phyloP scores from a whole-genome alignment of 352 stramenopile species.

The Globisporangium emineosum region DNA sequence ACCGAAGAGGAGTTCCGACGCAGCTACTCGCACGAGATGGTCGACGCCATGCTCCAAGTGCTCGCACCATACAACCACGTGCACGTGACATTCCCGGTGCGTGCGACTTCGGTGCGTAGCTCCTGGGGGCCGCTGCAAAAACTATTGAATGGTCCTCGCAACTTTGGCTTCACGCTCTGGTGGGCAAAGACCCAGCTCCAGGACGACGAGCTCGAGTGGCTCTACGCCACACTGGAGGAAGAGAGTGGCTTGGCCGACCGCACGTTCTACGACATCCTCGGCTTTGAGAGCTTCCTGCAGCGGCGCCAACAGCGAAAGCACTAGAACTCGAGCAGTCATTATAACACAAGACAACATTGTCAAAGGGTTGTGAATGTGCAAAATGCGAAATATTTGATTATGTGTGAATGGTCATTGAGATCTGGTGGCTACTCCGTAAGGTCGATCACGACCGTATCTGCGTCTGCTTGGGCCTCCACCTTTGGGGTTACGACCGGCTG shows the following conservation, averaged over 20 bases:
- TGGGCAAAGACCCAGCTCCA: constrained; percentile 56
- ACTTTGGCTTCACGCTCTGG: constrained; percentile 69
- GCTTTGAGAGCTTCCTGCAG: constrained; percentile 52
- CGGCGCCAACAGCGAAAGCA: constrained; percentile 18
- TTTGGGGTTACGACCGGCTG: neutral
- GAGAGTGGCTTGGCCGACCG: constrained; percentile 27
- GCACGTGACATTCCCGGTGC: constrained; percentile 61
- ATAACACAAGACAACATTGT: neutral
- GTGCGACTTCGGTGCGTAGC: constrained; percentile 50
- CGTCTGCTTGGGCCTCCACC: neutral
- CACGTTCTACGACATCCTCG: constrained; percentile 75
- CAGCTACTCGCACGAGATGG: constrained; percentile 50
- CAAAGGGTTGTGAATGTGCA: neutral
- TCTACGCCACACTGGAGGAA: constrained; percentile 52
- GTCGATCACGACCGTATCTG: neutral
- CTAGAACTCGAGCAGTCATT: neutral
- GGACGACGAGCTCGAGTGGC: constrained; percentile 54
- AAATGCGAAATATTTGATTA: constrained; percentile 10
- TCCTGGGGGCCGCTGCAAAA: constrained; percentile 49
- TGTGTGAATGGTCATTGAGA: neutral
- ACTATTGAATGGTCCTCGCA: constrained; percentile 29
- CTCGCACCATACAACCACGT: constrained; percentile 45
- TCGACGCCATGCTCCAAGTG: constrained; percentile 49
- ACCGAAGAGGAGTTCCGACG: constrained; percentile 49
- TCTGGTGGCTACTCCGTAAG: neutral